Base-by-base conservation (phyloP, 768 basidiomycete species). In the Rhizopogon roseolus region DNA sequence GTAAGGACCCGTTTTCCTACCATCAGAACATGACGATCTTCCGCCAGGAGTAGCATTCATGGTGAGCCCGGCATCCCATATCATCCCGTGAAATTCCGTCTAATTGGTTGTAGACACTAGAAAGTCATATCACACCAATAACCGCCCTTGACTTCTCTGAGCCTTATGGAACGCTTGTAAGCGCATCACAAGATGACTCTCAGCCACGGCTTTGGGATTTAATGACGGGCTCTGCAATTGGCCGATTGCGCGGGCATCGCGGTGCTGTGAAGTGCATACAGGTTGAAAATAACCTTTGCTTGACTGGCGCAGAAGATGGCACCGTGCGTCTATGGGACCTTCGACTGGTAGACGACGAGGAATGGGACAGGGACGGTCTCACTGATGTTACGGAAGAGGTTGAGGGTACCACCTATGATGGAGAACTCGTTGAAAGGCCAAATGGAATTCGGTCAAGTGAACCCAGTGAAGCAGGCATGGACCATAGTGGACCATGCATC, bases 31-130 rank as follows among this genome's bases (percentile, higher is more conserved):
- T 60, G 93, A 94, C 60, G 93, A 97, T 50, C 77, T 99, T 29
- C 97, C 97, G 8, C 82, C 86, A 7, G 93, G 93, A 1, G 84
- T 98, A 5, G 97, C 96, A 11, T 99, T 99, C 73, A 98, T 99
- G 95, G 93, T 92, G 71, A 60, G 62, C 61, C 43, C n/a, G 14
- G 51, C 39, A 19, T 34, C 40, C 49, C 17, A 22, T 22, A 22
- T 14, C 13, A 22, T 19, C 1, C 17, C 32, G 8, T 27, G 13
- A 46, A 22, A 46, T 5, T 13, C 13, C 32, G 42, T 34, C 28
- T 44, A 29, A 39, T 0, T 14, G 5, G 32, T 22, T 16, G 32
- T 66, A 95, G 92, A 91, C 93, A 3, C 76, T 98, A 32, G 79
- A 86, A 40, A 82, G 82, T 45, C 96, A 98, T 61, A 76, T 81